Evolutionary conservation across 2,329 filamentous ascomycete genomes (phyloP), one percentile per base, ranked within the genome.

Genomic region (Leptographium radiaticola): DNA sequence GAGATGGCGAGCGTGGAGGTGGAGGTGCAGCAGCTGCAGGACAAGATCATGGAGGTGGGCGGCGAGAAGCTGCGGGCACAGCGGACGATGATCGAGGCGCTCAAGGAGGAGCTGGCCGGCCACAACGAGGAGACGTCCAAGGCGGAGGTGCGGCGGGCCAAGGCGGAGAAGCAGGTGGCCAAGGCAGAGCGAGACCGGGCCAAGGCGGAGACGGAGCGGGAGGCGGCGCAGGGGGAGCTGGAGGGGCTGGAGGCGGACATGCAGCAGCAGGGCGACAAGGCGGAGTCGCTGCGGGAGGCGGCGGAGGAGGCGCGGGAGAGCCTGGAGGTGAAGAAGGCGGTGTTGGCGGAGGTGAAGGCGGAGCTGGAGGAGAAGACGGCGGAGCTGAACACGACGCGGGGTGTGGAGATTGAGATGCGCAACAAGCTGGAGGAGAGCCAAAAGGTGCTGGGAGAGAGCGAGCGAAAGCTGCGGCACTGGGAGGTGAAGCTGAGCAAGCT

Each of bases 21-120:
- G 31, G 93, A 97, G 68, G 97, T 98, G 69, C 91, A 95, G 70
- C 77, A 77, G 20, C 75, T 98, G 1, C 91, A 98, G 66, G 85
- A 93, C 75, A 95, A 90, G 74, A 98, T 98, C 64, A 97, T 98
- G 93, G 86, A 96, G 68, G 85, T 95, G 58, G 93, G 93, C 64
- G 93, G 93, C 69, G 89, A 97, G 63, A 89, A 88, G 69, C 81
- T 98, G 18, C 84, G 93, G 53, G 80, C 84, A 18, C 91, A 98
- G 66, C 90, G 93, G 62, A 83, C 88, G 57, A 94, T 87, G 73
- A 89, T 98, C 38, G 91, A 97, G 65, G 79, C 83, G 8, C 73
- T 94, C 59, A 95, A 94, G 66, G 86, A 89, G 62, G 84, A 95
- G 65, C 89, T 97, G 54, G 75, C 84, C 49, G 80, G 83, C 13